Evolutionary conservation across 2,329 filamentous ascomycete species (phyloP), one percentile per base, ranked within the genome.

Genomic region (Thyridium curvatum): DNA sequence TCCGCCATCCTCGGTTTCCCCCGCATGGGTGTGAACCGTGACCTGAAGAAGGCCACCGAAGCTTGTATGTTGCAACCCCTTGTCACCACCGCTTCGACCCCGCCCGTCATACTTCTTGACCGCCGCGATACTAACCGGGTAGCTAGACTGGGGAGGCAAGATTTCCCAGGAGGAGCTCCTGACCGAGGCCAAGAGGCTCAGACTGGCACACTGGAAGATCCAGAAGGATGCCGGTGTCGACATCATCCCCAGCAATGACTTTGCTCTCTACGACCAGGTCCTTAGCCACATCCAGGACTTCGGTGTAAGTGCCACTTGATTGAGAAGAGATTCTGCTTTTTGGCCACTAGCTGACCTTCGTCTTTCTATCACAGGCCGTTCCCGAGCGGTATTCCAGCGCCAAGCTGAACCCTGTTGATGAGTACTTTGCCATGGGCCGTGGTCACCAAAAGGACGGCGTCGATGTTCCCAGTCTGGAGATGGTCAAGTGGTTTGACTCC

Each of bases 401-500:
- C 72, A 84, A 83, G 56, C 87, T 98, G 52, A 73, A 91, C 68
- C 69, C 79, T 51, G 74, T 98, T 64, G 93, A 98, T 72, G 84
- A 94, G 74, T 97, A 96, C 83, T 98, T 98, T 62, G 93, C 93
- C 69, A 95, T 98, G 88, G 93, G 93, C 61, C 87, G 93, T 83
- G 93, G 93, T 63, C 90, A 94, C 73, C 93, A 98, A 74, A 94
- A 88, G 82, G 80, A 82, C 61, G 80, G 86, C 66, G 77, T 97
- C 55, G 93, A 98, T 68, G 93, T 97, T 52, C 88, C 91, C 55
- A 79, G 77, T 60, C 74, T 95, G 69, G 93, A 98, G 79, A 98
- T 98, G 93, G 93, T 98, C 59, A 98, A 98, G 79, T 98, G 93
- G 93, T 98, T 98, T 65, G 93, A 98, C 79, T 95, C 89, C 52